These are phyloP conservation scores for Candida tallmaniae DNA, from an alignment of 805 yeast species.

Conservation along the genomic window DNA sequence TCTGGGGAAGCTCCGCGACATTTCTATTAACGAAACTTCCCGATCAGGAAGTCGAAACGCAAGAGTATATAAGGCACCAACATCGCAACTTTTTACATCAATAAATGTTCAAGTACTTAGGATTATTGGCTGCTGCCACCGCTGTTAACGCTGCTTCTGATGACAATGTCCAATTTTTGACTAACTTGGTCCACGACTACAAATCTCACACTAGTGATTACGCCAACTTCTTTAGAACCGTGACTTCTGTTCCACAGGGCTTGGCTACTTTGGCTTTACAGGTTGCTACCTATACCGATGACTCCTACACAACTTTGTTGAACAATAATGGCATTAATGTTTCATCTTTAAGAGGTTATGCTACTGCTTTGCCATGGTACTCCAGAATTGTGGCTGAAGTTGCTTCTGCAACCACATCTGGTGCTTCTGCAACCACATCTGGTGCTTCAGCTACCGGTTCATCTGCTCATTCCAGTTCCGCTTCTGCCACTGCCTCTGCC, in stretches of 20 bases:
- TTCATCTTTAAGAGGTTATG: conserved; percentile 21
- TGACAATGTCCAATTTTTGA: conserved; percentile 22
- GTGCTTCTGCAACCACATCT: conserved; percentile 2
- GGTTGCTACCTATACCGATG: conserved; percentile 30
- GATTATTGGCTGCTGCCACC: conserved; percentile 4
- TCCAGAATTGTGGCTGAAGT: conserved; percentile 11
- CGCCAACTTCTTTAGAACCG: conserved; percentile 24
- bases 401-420: conserved; percentile 2
- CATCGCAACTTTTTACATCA: too few species aligned
- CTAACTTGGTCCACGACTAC: conserved; percentile 32
- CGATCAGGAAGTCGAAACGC: too few species aligned
- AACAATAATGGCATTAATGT: conserved; percentile 18
- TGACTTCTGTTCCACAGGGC: conserved; percentile 21
- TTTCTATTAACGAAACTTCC: too few species aligned
- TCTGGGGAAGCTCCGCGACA: too few species aligned
- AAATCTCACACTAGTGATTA: conserved; percentile 23
- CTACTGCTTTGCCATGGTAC: conserved; percentile 38
- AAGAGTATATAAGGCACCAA: too few species aligned
- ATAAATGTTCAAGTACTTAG: conserved; percentile 4
- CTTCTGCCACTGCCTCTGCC: conserved; percentile 5
- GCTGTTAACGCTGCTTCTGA: conserved; percentile 20
- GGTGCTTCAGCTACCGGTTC: conserved; percentile 6
- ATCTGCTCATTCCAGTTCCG: conserved; percentile 6
- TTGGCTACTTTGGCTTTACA: conserved; percentile 26
- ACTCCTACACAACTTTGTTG: conserved; percentile 33